Evolutionary conservation across 768 basidiomycete species (phyloP).

Genomic region (Inosperma sp.): DNA sequence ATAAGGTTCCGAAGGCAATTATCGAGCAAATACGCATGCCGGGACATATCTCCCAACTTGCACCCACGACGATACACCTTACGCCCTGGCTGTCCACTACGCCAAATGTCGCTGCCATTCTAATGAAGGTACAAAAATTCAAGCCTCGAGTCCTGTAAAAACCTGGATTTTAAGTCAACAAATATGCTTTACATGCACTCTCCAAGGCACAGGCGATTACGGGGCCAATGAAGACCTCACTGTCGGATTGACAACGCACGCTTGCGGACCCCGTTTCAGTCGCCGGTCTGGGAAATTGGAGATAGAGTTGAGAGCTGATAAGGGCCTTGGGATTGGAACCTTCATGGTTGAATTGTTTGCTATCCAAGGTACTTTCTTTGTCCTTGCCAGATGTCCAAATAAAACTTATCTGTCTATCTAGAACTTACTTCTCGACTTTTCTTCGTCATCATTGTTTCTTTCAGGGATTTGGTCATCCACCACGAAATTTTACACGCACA

Average conservation of each 20-base stretch:
- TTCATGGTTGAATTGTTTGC: conserved; percentile 79
- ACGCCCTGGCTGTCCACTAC: no score
- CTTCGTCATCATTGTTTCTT: conserved; percentile 66
- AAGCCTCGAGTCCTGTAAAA: no score
- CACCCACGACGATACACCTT: no score
- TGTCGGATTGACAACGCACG: conserved; percentile 61
- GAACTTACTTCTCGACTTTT: conserved; percentile 72
- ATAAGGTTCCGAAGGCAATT: no score
- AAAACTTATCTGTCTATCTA: conserved; percentile 25
- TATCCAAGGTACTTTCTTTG: conserved; percentile 52
- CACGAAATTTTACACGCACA: conserved; percentile 76
- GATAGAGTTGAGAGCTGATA: conserved; percentile 70
- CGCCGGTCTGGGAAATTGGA: conserved; percentile 79
- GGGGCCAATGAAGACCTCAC: no score
- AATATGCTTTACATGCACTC: no score
- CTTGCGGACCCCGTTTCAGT: conserved; percentile 60
- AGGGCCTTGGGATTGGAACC: conserved; percentile 62
- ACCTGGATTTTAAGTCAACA: no score
- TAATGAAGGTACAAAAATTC: no score
- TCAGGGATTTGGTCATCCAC: conserved; percentile 79
- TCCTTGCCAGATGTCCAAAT: neutral
- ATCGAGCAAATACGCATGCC: no score
- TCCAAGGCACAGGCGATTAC: no score
- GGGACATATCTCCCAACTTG: no score
- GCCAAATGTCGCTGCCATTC: no score